Evolutionary conservation across 192 early-diverging fungal species (phyloP).

Genomic region (Allomyces arbusculus): DNA sequence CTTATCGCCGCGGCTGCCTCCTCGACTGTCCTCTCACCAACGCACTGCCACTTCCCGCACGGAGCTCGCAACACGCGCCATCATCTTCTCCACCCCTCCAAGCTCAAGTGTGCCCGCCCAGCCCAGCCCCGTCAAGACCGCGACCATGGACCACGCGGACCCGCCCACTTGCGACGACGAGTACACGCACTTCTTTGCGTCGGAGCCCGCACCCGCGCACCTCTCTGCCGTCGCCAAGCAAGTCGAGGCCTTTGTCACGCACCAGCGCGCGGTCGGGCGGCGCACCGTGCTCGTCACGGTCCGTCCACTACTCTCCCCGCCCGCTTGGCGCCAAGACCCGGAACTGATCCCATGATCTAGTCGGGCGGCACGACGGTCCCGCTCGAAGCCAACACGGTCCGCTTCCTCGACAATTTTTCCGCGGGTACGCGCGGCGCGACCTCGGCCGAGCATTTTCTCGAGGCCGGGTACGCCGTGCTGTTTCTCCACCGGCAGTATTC

Average conservation of each 20-base stretch:
- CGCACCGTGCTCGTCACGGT: conserved; percentile 78
- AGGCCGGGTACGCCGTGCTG: conserved; percentile 80
- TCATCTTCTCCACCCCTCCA: too few relatives aligned
- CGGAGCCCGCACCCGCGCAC: conserved; percentile 40
- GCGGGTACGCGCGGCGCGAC: conserved; percentile 85
- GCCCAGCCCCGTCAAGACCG: too few relatives aligned
- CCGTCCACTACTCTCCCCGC: conserved; percentile 5
- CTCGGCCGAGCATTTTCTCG: conserved; percentile 77
- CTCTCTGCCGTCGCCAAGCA: conserved; percentile 32
- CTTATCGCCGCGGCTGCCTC: too few relatives aligned
- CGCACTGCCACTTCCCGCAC: too few relatives aligned
- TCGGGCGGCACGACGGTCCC: conserved; percentile 93
- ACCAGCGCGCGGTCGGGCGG: conserved; percentile 23
- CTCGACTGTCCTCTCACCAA: too few relatives aligned
- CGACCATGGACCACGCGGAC: too few relatives aligned
- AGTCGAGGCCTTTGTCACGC: conserved; percentile 32
- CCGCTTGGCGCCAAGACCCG: conserved; percentile 11
- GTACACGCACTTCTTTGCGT: conserved; percentile 36
- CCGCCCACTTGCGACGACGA: too few relatives aligned
- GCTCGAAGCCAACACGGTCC: conserved; percentile 84
- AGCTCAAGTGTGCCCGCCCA: too few relatives aligned
- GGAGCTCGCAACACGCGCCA: too few relatives aligned
- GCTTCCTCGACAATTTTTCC: conserved; percentile 97
- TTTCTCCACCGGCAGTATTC: conserved; percentile 87
- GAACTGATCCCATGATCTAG: conserved; percentile 6